Percentiles rank a stretch among this genome's conserved stretches.
Conservation (phyloP, 306 rosid genomes). For the Castanea mollissima region DNA sequence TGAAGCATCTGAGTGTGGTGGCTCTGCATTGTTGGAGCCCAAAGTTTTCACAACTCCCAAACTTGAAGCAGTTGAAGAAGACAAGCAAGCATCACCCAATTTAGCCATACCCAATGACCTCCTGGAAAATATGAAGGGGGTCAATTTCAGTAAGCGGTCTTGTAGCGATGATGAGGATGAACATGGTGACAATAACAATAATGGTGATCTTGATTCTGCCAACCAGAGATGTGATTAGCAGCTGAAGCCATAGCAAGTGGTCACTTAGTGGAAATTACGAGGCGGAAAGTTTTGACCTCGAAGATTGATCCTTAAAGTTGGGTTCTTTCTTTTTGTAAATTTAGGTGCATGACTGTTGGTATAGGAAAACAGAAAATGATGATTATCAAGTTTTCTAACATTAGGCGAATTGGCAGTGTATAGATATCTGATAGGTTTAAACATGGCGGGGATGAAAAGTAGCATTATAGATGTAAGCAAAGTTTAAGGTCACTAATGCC, state of each 20-base stretch:
- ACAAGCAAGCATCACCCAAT: slow-evolving; percentile 27
- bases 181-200: slow-evolving; percentile 19
- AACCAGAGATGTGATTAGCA: slow-evolving; percentile 33
- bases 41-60: slow-evolving; percentile 20
- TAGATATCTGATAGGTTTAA: slow-evolving; percentile 31
- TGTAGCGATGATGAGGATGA: slow-evolving; percentile 34
- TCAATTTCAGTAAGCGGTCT: slow-evolving; percentile 30
- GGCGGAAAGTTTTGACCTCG: slow-evolving; percentile 18
- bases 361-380: slow-evolving; percentile 26
- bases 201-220: slow-evolving; percentile 31
- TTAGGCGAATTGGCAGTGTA: slow-evolving; percentile 41
- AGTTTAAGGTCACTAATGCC: slow-evolving; percentile 1
- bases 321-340: slow-evolving; percentile 39
- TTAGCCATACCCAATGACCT: slow-evolving; percentile 23
- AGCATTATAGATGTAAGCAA: not conserved
- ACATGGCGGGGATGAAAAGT: not conserved
- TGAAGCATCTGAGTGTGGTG: slow-evolving; percentile 22
- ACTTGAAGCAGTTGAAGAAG: slow-evolving; percentile 36
- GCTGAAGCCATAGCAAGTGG: slow-evolving; percentile 30
- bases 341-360: slow-evolving; percentile 10
- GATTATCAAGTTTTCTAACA: slow-evolving; percentile 29
- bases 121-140: slow-evolving; percentile 24
- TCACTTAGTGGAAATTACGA: slow-evolving; percentile 21
- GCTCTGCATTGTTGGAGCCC: slow-evolving; percentile 25
- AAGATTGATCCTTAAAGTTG: slow-evolving; percentile 32